Evolutionary conservation across 208 protist genomes (phyloP), one percentile per base, ranked within the genome.

Genomic region (Trypanosoma platydactyli): DNA sequence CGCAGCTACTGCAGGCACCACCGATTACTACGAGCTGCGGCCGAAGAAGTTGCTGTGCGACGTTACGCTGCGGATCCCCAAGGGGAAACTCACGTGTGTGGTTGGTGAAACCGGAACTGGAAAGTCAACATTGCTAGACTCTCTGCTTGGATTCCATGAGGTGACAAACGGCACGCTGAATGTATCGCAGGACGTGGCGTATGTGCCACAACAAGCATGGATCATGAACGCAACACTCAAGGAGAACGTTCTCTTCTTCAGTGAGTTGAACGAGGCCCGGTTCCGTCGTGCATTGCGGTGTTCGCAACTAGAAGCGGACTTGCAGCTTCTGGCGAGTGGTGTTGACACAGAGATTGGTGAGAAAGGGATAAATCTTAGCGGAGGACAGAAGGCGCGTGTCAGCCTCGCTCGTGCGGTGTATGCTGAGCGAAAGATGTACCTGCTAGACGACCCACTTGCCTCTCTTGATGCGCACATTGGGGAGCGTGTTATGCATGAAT

Each of bases 361-460:
- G 52, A 67, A 76, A 13, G 89, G 89, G 27, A 73, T 88, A 13
- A 89, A 81, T 58, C 48, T 95, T 9, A 85, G 74, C 45, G 89
- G 89, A 9, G 89, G 89, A 18, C 89, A 95, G 64, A 88, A 89
- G 66, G 69, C 75, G n/a, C 73, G 89, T 56, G 71, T 95, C 29
- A 61, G 44, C 22, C 75, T 95, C 18, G 86, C 89, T 22, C 77
- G 89, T n/a, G 82, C 84, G 4, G 60, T 91, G 41, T 95, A 93
- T 70, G 73, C 77, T 13, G 71, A 84, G 52, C 35, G 62, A 9
- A 78, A 88, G 20, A 41, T 92, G n/a, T 84, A 84, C 63, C 46
- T 97, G 18, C 65, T 97, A 0, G 94, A 98, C 64, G 91, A 97
- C 58, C 84, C 88, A 24, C 83, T 98, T 5, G 75, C 72, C 18